Conservation (phyloP, 345 rosid genomes). For the Capsella bursapastoris region DNA sequence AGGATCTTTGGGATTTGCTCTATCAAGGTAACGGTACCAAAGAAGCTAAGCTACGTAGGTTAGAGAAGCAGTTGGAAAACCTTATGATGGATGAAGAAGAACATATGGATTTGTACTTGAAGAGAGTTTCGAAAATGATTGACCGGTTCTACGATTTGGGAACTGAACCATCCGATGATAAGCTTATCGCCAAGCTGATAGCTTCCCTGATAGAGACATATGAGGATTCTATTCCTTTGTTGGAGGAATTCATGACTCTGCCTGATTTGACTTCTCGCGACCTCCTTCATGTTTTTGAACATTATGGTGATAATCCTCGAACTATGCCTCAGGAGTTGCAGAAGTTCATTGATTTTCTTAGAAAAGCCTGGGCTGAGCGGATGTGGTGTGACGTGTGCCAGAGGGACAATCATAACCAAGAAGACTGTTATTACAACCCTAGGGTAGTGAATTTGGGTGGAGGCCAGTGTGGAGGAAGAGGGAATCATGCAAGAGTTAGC, state of each 20-base stretch:
- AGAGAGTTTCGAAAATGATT: not conserved
- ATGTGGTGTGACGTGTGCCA: conserved; percentile 32
- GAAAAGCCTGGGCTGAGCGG: conserved; percentile 21
- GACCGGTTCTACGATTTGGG: not conserved
- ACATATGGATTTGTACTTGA: not conserved
- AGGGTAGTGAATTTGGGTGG: not conserved
- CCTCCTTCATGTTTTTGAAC: not conserved
- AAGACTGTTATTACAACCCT: conserved; percentile 12
- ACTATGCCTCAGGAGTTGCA: not conserved
- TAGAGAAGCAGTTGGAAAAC: conserved; percentile 28
- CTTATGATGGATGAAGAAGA: conserved; percentile 30
- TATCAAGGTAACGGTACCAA: not conserved
- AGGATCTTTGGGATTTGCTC: conserved; percentile 34
- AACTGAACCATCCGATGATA: too few species aligned
- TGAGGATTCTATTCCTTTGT: not conserved
- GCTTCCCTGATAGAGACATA: not conserved
- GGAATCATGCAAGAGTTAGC: conserved; percentile 18
- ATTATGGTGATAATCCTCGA: too few species aligned
- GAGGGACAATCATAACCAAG: conserved; percentile 24
- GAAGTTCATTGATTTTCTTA: not conserved
- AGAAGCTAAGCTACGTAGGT: not conserved
- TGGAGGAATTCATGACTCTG: conserved; percentile 13
- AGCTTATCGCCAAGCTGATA: conserved; percentile 13
- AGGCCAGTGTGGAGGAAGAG: conserved; percentile 16
- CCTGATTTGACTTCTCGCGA: conserved; percentile 9